Conservation (phyloP, 2,329 filamentous ascomycete genomes). For the Epichloe brachyelytri region DNA sequence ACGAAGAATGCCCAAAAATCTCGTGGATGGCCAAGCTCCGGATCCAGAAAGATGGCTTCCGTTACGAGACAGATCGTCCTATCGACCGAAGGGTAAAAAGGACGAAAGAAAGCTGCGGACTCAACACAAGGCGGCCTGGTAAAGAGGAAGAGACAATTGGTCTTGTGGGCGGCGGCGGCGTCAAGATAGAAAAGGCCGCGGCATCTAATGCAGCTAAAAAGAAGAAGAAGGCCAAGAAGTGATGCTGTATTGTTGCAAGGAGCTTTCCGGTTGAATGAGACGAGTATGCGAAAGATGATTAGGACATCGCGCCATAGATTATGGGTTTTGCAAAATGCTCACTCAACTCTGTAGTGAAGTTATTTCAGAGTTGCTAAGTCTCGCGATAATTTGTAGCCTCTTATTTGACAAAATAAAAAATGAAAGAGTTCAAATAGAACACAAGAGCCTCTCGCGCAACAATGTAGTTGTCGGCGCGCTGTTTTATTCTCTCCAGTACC, state of each 20-base stretch:
- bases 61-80: constrained; percentile 75
- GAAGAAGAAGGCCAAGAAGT: constrained; percentile 43
- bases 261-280: background rate
- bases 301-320: background rate
- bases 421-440: background rate
- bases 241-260: background rate
- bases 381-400: no score
- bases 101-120: constrained; percentile 67
- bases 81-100: constrained; percentile 82
- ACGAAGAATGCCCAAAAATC: constrained; percentile 57
- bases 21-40: constrained; percentile 62
- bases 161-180: constrained; percentile 49
- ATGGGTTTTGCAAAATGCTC: no score
- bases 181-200: constrained; percentile 50
- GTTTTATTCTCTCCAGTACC: background rate
- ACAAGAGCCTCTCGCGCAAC: background rate
- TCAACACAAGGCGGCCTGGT: constrained; percentile 77
- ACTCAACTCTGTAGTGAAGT: background rate
- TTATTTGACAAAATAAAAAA: background rate
- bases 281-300: background rate
- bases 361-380: background rate
- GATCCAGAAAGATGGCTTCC: constrained; percentile 93
- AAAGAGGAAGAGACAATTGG: constrained; percentile 55
- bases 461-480: background rate
- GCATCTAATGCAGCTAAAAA: constrained; percentile 29